Evolutionary conservation across 1,284 basidiomycete species (phyloP).

Genomic region (Trichosporon sp.): DNA sequence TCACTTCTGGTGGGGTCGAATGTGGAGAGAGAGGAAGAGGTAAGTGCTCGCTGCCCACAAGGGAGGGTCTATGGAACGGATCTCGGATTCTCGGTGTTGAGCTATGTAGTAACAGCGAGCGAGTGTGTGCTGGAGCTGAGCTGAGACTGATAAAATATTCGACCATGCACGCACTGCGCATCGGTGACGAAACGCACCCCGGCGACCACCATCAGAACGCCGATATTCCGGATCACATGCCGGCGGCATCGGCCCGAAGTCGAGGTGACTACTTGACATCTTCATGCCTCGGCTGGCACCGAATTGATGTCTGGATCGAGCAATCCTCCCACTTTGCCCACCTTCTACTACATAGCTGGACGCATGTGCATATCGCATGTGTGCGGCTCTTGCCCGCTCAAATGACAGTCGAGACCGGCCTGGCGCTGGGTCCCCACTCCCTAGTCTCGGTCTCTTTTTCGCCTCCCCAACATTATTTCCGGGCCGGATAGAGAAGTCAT

Average conservation of each 20-base stretch:
- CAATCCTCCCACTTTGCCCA: too few relatives aligned
- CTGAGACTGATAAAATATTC: background rate
- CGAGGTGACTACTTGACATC: too few relatives aligned
- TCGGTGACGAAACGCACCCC: background rate
- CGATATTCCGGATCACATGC: background rate
- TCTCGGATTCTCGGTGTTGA: background rate
- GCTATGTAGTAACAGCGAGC: background rate
- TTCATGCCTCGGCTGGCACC: too few relatives aligned
- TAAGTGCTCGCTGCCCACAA: background rate
- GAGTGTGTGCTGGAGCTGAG: too few relatives aligned
- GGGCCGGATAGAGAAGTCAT: background rate
- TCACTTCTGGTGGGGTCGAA: too few relatives aligned
- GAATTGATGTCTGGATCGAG: too few relatives aligned
- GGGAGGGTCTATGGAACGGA: background rate
- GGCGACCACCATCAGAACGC: background rate
- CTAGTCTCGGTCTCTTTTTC: background rate
- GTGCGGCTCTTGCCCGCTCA: too few relatives aligned
- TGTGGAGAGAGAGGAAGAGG: too few relatives aligned
- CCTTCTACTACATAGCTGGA: too few relatives aligned
- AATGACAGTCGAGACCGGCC: too few relatives aligned
- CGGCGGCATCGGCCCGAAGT: conserved; percentile 1
- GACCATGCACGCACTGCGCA: background rate
- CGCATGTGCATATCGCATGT: too few relatives aligned
- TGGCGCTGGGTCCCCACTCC: too few relatives aligned
- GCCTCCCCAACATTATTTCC: background rate